These are phyloP conservation scores for Laburnicola sp. DNA, from an alignment of 2,329 filamentous ascomycete genomes.

Conservation along the genomic window DNA sequence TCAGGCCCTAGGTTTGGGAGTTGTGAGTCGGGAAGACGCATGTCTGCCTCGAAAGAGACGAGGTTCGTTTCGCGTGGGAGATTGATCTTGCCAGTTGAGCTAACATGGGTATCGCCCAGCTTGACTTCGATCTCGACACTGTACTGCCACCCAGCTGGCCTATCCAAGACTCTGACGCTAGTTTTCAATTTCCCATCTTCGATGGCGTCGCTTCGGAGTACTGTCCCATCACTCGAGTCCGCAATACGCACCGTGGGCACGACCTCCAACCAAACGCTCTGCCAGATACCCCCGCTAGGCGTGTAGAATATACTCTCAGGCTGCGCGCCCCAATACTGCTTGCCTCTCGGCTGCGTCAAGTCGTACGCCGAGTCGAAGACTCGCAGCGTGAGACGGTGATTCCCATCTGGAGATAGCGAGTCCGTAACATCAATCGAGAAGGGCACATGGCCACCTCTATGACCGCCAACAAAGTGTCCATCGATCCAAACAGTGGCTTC, in stretches of 20 bases:
- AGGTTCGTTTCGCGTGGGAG: slow-evolving; percentile 57
- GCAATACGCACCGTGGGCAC: slow-evolving; percentile 58
- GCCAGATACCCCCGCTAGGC: slow-evolving; percentile 62
- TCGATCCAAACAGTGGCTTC: slow-evolving; percentile 61
- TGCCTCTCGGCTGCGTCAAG: slow-evolving; percentile 66
- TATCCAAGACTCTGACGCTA: slow-evolving; percentile 54
- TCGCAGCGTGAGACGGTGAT: slow-evolving; percentile 55
- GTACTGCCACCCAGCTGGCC: slow-evolving; percentile 52
- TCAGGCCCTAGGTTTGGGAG: slow-evolving; percentile 46
- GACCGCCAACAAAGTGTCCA: slow-evolving; percentile 57
- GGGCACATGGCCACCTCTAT: slow-evolving; percentile 63
- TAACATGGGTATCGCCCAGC: slow-evolving; percentile 55
- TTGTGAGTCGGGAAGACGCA: slow-evolving; percentile 54
- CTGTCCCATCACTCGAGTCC: slow-evolving; percentile 61
- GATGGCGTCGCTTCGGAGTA: slow-evolving; percentile 60
- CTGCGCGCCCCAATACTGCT: slow-evolving; percentile 67
- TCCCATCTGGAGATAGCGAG: slow-evolving; percentile 26
- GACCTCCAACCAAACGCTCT: slow-evolving; percentile 60
- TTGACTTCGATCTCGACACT: slow-evolving; percentile 59
- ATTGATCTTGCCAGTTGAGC: slow-evolving; percentile 48
- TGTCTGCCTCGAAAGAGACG: slow-evolving; percentile 52
- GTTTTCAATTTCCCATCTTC: slow-evolving; percentile 56
- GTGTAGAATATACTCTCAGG: slow-evolving; percentile 65
- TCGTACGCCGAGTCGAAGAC: slow-evolving; percentile 68
- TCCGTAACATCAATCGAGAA: slow-evolving; percentile 62